These are phyloP conservation scores for Ascocoryne sarcoides DNA, from an alignment of 2,329 filamentous ascomycete genomes.

Conservation along the genomic window DNA sequence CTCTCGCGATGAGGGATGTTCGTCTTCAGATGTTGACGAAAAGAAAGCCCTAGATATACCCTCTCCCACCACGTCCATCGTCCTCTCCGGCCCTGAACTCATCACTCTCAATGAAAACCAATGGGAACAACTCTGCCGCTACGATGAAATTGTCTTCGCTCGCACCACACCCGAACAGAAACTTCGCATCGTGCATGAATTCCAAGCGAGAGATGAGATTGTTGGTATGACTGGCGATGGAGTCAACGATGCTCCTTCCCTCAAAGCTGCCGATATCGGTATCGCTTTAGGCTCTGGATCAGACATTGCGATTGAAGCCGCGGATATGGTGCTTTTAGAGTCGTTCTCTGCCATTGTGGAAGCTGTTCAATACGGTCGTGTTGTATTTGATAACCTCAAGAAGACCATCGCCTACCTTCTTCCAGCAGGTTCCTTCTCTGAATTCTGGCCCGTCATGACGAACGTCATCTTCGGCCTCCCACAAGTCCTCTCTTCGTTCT, in stretches of 20 bases:
- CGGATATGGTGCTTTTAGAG: conserved; percentile 56
- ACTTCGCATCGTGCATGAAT: conserved; percentile 67
- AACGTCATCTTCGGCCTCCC: conserved; percentile 55
- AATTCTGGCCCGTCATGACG: conserved; percentile 54
- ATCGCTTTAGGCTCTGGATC: conserved; percentile 50
- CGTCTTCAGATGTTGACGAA: conserved; percentile 8
- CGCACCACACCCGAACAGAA: conserved; percentile 73
- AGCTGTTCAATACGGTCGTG: conserved; percentile 62
- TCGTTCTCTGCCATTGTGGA: conserved; percentile 64
- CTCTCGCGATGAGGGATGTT: conserved; percentile 14
- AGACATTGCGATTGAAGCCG: conserved; percentile 53
- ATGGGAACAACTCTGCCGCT: conserved; percentile 56
- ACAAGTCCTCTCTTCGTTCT: conserved; percentile 49
- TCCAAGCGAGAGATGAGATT: conserved; percentile 51
- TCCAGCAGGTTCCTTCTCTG: conserved; percentile 50
- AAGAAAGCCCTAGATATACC: conserved; percentile 6
- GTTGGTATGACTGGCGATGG: conserved; percentile 46
- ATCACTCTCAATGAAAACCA: conserved; percentile 56
- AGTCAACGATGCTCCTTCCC: conserved; percentile 42
- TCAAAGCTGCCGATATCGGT: conserved; percentile 57
- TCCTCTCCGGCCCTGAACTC: conserved; percentile 58
- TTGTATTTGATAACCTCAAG: conserved; percentile 73
- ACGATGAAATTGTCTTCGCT: conserved; percentile 68
- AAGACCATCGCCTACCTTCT: conserved; percentile 56
- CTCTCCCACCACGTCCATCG: conserved; percentile 37